Conservation (phyloP, 495 filamentous ascomycete genomes). For the Podospora pseudopauciseta region DNA sequence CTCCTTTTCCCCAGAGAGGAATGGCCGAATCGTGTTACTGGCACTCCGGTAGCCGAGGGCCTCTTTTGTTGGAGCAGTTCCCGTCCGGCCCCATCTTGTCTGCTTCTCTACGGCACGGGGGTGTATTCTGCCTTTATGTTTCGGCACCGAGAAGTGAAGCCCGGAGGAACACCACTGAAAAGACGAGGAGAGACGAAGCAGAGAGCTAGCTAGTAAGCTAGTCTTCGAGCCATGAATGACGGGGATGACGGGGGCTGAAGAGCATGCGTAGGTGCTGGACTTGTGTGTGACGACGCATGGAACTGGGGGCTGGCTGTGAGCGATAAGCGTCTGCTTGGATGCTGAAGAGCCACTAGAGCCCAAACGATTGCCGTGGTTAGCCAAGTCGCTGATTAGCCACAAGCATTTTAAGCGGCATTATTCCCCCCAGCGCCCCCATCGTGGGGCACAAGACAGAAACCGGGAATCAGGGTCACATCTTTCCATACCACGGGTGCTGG, state of each 20-base stretch:
- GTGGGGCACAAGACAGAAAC: conserved; percentile 31
- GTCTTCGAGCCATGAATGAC: too few species aligned
- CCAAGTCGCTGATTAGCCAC: conserved; percentile 22
- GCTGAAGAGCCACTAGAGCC: not conserved
- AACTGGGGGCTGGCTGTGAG: too few species aligned
- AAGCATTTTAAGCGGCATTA: conserved; percentile 26
- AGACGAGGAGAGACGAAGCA: not conserved
- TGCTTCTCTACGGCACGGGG: conserved; percentile 4
- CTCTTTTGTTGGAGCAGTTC: conserved; percentile 1
- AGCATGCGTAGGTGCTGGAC: too few species aligned
- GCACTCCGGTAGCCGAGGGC: not conserved
- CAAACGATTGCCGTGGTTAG: not conserved
- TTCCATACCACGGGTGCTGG: conserved; percentile 33
- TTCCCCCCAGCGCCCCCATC: conserved; percentile 15
- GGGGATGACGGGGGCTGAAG: too few species aligned
- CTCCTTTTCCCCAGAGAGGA: conserved; percentile 23
- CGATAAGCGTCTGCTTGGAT: too few species aligned
- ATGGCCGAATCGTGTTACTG: conserved; percentile 11
- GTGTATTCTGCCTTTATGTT: not conserved
- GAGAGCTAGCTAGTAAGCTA: too few species aligned
- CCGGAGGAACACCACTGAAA: not conserved
- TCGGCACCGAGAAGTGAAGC: conserved; percentile 19
- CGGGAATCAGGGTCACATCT: conserved; percentile 38
- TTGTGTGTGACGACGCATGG: too few species aligned
- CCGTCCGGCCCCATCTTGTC: conserved; percentile 4